phyloP scores from a whole-genome alignment of 2,329 filamentous ascomycete genomes.

The Fusarium anthophilum region DNA sequence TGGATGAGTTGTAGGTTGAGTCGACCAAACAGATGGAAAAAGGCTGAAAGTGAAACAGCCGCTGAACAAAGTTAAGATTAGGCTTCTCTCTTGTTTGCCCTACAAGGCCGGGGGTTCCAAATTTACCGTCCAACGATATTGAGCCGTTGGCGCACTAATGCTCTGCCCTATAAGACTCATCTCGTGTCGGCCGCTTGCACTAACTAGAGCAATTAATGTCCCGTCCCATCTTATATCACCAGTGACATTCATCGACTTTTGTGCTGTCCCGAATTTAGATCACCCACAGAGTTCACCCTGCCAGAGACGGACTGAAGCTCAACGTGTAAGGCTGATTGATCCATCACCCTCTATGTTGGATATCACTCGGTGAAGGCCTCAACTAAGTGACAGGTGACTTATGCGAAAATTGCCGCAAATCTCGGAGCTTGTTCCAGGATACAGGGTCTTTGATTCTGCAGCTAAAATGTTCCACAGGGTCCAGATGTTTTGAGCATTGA shows the following conservation, averaged over 20 bases:
- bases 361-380: not conserved
- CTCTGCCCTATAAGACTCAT: constrained; percentile 16
- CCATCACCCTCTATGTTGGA: not conserved
- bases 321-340: constrained; percentile 12
- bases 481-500: constrained; percentile 1
- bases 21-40: constrained; percentile 2
- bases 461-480: constrained; percentile 4
- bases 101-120: constrained; percentile 28
- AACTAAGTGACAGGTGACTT: not conserved
- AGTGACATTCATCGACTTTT: not conserved
- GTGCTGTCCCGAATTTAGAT: not conserved
- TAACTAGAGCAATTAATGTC: not conserved
- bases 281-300: not conserved
- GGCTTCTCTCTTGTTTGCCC: constrained; percentile 24
- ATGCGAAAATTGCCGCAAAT: constrained; percentile 22
- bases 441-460: not conserved
- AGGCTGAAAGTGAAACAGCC: constrained; percentile 33
- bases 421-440: not conserved
- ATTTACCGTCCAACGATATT: constrained; percentile 20
- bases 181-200: constrained; percentile 6
- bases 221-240: not conserved
- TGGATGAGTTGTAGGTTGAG: not conserved
- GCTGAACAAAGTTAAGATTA: constrained; percentile 37
- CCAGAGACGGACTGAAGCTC: not conserved
- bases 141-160: constrained; percentile 6